Evolutionary conservation across 2,329 filamentous ascomycete genomes (phyloP), one percentile per base, ranked within the genome.

Genomic region (Cytospora leucostoma): DNA sequence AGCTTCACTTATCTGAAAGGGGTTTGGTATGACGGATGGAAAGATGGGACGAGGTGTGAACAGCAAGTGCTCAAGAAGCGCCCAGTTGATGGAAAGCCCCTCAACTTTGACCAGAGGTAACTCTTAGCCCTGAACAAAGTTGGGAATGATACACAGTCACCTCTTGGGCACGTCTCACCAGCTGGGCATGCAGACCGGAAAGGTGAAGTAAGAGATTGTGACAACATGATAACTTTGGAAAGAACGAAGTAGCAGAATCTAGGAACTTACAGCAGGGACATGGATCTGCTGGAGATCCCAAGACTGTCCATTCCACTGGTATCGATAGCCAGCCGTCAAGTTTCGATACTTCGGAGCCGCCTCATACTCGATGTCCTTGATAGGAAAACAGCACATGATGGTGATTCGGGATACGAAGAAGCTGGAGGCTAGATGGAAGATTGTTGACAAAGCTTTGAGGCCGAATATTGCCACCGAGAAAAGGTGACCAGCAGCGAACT

Each of bases 321-420:
- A 78, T 58, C 80, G 79, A 65, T 71, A 75, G 62, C 61, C 64
- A 27, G 37, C 58, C 47, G 15, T 60, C 58, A 6, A 75, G 17
- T 59, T 61, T 52, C 59, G 71, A 63, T 77, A 75, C 64, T 80
- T 64, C 10, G 64, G 50, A 3, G 61, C 77, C 37, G 80, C 78
- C 65, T 84, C 80, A 65, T 78, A 70, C 71, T 80, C 76, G 71
- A 82, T 65, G 71, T 82, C 80, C 71, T 74, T 72, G 54, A 78
- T 15, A 80, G 0, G 81, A 83, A 6, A 79, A 77, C n/a, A 84
- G 68, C 83, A 86, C 82, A 85, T 85, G 7, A 56, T 73, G 69
- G 17, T 37, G 32, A 33, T 4, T 27, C 27, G 6, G 40, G 44
- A 35, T 21, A 3, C 5, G 34, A 10, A 7, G 19, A 19, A 13